Percentiles rank a stretch among this genome's conserved stretches.
Evolutionary conservation across 768 basidiomycete species (phyloP).

Genomic region (Hebeloma cylindrosporum): DNA sequence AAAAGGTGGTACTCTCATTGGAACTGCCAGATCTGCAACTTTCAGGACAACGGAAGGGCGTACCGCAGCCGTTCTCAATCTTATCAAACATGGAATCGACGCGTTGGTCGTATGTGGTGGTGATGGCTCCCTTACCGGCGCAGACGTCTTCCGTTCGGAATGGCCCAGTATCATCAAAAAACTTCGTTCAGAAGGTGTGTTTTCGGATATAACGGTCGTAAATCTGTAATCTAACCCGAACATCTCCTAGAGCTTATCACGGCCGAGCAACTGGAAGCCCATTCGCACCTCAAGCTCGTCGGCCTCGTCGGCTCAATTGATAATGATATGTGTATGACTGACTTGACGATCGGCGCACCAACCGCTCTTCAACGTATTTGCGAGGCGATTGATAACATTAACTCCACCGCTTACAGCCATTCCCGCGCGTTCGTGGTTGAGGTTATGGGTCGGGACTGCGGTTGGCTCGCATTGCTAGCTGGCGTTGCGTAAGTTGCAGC

Average conservation of each 20-base stretch:
- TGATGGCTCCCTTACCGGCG: constrained; percentile 95
- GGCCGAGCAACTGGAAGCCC: constrained; percentile 63
- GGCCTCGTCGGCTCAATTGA: constrained; percentile 99
- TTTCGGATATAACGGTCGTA: background rate
- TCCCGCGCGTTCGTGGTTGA: constrained; percentile 97
- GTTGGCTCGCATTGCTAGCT: constrained; percentile 95
- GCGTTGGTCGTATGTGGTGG: constrained; percentile 97
- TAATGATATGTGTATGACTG: constrained; percentile 98
- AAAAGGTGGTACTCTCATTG: constrained; percentile 93
- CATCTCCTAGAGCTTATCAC: constrained; percentile 67
- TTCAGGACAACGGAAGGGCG: constrained; percentile 91
- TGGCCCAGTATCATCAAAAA: constrained; percentile 85
- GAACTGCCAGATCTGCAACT: constrained; percentile 82
- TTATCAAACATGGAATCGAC: constrained; percentile 96
- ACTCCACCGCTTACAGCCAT: constrained; percentile 93
- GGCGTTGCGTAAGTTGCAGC: constrained; percentile 69
- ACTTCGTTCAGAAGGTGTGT: constrained; percentile 61
- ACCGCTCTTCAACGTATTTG: constrained; percentile 97
- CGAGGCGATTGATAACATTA: constrained; percentile 97
- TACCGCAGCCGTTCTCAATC: constrained; percentile 82
- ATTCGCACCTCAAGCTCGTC: constrained; percentile 89
- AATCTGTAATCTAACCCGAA: background rate
- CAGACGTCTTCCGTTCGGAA: constrained; percentile 89
- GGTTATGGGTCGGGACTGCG: constrained; percentile 99
- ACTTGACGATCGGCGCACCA: constrained; percentile 94